Evolutionary conservation across 768 basidiomycete species (phyloP).

Genomic region (Boletus rex-veris): DNA sequence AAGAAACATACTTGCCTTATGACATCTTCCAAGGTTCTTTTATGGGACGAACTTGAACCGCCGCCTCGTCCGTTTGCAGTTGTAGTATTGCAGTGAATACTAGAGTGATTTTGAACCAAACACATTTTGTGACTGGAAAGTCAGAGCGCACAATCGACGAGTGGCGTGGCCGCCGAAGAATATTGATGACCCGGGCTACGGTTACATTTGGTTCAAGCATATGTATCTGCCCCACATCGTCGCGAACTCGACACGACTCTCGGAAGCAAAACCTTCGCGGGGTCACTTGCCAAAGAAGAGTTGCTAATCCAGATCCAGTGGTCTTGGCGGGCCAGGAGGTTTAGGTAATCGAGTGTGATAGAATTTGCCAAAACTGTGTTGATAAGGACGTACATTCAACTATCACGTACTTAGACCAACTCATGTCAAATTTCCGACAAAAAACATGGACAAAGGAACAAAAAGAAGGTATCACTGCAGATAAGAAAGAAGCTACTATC

Average conservation of each 20-base stretch:
- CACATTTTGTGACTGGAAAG: not conserved
- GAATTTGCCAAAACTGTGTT: not conserved
- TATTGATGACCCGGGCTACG: too few relatives aligned
- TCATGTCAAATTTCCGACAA: conserved; percentile 5
- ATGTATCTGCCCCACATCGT: too few relatives aligned
- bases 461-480: conserved; percentile 8
- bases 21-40: conserved; percentile 34
- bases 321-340: not conserved
- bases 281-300: not conserved
- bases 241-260: too few relatives aligned
- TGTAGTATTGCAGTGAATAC: not conserved
- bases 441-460: conserved; percentile 1
- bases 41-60: not conserved
- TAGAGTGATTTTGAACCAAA: not conserved
- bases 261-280: not conserved
- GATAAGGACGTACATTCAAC: conserved; percentile 17
- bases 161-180: not conserved
- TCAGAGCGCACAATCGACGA: not conserved
- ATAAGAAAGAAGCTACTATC: conserved; percentile 1
- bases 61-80: not conserved
- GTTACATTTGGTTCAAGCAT: too few relatives aligned
- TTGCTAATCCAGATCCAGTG: not conserved
- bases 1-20: conserved; percentile 28
- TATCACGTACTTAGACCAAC: not conserved
- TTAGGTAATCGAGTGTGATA: not conserved